These are phyloP conservation scores for Anthostomella pinea DNA, from an alignment of 2,329 filamentous ascomycete species.

Conservation along the genomic window DNA sequence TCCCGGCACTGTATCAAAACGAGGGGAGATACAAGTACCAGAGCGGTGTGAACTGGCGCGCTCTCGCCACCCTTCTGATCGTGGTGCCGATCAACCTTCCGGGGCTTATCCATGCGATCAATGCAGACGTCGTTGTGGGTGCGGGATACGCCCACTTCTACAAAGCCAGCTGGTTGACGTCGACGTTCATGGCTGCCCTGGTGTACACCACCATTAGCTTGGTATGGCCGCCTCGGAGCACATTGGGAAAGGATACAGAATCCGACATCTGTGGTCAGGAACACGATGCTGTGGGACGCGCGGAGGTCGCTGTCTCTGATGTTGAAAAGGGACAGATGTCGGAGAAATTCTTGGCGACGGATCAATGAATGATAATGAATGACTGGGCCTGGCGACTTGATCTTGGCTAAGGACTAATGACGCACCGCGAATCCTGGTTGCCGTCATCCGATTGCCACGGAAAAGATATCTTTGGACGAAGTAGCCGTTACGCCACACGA, in stretches of 20 bases:
- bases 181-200: slow-evolving; percentile 4
- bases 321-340: too few relatives aligned
- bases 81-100: slow-evolving; percentile 8
- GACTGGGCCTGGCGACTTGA: too few relatives aligned
- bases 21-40: slow-evolving; percentile 9
- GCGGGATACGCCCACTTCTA: slow-evolving; percentile 5
- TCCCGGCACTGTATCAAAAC: slow-evolving; percentile 7
- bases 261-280: neutral
- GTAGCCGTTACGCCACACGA: too few relatives aligned
- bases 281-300: neutral
- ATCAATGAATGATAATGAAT: too few relatives aligned
- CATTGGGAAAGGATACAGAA: neutral
- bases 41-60: slow-evolving; percentile 8
- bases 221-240: neutral
- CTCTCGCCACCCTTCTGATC: slow-evolving; percentile 5
- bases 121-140: neutral
- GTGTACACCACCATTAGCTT: slow-evolving; percentile 4
- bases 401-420: too few relatives aligned
- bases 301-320: neutral
- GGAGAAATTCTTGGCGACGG: too few relatives aligned
- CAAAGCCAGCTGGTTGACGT: slow-evolving; percentile 8
- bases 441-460: too few relatives aligned
- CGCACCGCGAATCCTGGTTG: too few relatives aligned
- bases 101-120: slow-evolving; percentile 4
- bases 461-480: too few relatives aligned